A percentile compares a stretch with the other conserved stretches of the same genome.
These are phyloP conservation scores for Pseudoturritis turrita DNA, from an alignment of 345 rosid species.

Conservation along the genomic window DNA sequence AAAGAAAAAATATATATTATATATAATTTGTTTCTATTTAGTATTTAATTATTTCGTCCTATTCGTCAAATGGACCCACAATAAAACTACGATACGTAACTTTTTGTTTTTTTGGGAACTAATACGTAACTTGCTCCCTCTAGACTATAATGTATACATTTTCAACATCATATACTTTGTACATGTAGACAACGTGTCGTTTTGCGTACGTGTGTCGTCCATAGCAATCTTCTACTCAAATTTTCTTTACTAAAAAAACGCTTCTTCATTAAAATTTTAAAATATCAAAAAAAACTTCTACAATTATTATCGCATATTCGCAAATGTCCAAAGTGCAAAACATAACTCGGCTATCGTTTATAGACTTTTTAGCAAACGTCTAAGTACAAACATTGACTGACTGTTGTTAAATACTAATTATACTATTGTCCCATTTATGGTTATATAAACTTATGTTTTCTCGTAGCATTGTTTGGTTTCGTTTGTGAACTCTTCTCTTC, in stretches of 20 bases:
- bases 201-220: constrained; percentile 16
- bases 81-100: constrained; percentile 5
- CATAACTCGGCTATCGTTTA: not conserved
- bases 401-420: too few relatives aligned
- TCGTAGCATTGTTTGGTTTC: too few relatives aligned
- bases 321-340: not conserved
- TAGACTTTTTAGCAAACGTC: not conserved
- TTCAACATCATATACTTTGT: constrained; percentile 6
- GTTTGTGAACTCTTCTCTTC: too few relatives aligned
- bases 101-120: not conserved
- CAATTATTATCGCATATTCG: not conserved
- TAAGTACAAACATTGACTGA: not conserved
- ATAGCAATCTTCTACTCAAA: not conserved
- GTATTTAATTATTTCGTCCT: not conserved
- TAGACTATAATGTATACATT: not conserved
- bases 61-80: constrained; percentile 1
- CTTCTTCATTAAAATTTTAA: not conserved
- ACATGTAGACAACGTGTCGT: constrained; percentile 16
- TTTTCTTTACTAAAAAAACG: not conserved
- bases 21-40: not conserved
- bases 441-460: too few relatives aligned
- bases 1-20: too few relatives aligned
- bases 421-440: too few relatives aligned
- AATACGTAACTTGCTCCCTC: constrained; percentile 14
- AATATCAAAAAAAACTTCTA: not conserved